Evolutionary conservation across 768 basidiomycete genomes (phyloP), one percentile per base, ranked within the genome.

Genomic region (Pleurotus eryngii): DNA sequence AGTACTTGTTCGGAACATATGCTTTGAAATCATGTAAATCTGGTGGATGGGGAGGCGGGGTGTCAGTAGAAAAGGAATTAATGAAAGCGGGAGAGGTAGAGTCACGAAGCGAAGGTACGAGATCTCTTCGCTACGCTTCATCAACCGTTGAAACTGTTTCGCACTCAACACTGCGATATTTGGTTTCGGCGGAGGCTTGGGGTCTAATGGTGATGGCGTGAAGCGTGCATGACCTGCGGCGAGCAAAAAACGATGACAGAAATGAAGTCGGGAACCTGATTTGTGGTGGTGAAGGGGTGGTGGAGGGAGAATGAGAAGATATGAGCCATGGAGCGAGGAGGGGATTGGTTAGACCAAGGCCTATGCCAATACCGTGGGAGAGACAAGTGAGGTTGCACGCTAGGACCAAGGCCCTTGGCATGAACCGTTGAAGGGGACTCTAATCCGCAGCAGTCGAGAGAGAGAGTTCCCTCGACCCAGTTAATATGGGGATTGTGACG

Each of bases 271-370:
- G 24, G 35, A 38, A 40, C 14, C 24, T 6, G 20, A 49, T 30
- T 12, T 30, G 48, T 24, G 27, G 5, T 8, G 18, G 12, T 20
- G 15, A 24, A 43, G 60, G 22, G 22, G 22, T 24, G 22, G 22
- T 24, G 57, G 9, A 57, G 49, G 11, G 49, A 24, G 39, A 46
- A 11, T 8, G 51, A 39, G 12, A 15, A 27, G 15, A 46, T 45
- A 17, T 5, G 3, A 8, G 24, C 8, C n/a, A 37, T 17, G 5
- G 60, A 55, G 45, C n/a, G 42, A 46, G 39, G 38, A 46, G 18
- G 30, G 49, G 15, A 45, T 50, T 54, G 30, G 59, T 50, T 14
- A 67, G 64, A 64, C 63, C 61, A 45, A 62, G 38, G 62, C 64
- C 65, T 59, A 64, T 56, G 59, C 60, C 64, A 42, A 60, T 49